Evolutionary conservation across 495 filamentous ascomycete species (phyloP), one percentile per base, ranked within the genome.

Genomic region (Lasiosphaeria hispida): DNA sequence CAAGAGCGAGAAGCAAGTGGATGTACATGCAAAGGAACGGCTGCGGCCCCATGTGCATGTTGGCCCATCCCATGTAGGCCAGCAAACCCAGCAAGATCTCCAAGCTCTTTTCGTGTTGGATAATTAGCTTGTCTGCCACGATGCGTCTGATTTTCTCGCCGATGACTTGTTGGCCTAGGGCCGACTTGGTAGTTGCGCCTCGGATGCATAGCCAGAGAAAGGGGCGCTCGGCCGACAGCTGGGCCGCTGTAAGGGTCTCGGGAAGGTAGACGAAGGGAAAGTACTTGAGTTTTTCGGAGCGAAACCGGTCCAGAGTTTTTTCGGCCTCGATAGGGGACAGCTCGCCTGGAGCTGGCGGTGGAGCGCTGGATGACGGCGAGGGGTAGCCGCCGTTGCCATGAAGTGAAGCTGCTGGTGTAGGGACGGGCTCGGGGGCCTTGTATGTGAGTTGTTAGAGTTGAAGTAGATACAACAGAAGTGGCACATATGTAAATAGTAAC

Each of bases 181-280:
- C 64, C 0, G 63, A 71, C 47, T 55, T 68, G 6, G 67, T 71
- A 0, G 66, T 48, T 1, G 80, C 70, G 18, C 69, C 66, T 64
- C 83, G 77, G 33, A 84, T 80, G 48, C 74, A 75, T 4, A 79
- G 66, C 75, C 80, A 82, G 18, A 84, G 64, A 47, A 84, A 79
- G 0, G 83, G 82, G 8, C 71, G 69, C 30, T 78, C 66, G 37
- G 64, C 53, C 11, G 65, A 75, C 10, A 85, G 69, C 52, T 79
- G 67, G 4, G 71, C 64, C 2, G 79, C 75, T 0, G 76, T 80
- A 3, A 72, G 59, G 45, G 68, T 57, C 4, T 68, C 61, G 0
- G 72, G 69, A 7, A 85, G 11, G 35, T 70, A 33, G 23, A 79
- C 55, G 53, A 79, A 79, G 9, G 79, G 78, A 23, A 80, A 67